Evolutionary conservation across 306 rosid species (phyloP).

Genomic region (Pterocarpus santalinus): DNA sequence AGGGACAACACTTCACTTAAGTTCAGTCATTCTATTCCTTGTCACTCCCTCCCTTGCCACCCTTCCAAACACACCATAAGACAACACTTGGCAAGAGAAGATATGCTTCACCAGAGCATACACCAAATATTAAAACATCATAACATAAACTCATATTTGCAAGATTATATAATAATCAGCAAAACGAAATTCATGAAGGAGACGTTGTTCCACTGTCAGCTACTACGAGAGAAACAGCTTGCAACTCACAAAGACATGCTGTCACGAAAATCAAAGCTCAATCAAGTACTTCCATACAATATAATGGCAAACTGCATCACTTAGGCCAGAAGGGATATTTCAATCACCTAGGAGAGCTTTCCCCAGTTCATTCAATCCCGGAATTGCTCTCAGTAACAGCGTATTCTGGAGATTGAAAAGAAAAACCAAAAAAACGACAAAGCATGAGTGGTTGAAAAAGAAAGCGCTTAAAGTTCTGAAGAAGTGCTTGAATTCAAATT

Average conservation of each 20-base stretch:
- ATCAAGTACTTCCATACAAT: not conserved
- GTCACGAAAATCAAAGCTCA: not conserved
- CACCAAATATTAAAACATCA: not conserved
- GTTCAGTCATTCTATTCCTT: no score
- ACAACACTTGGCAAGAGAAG: no score
- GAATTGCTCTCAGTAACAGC: slow-evolving; percentile 88
- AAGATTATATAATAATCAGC: not conserved
- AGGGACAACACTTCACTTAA: no score
- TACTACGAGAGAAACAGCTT: not conserved
- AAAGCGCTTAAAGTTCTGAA: not conserved
- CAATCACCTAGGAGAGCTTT: slow-evolving; percentile 76
- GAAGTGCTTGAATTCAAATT: not conserved
- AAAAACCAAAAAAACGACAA: slow-evolving; percentile 29
- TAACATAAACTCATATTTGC: not conserved
- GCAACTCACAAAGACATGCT: not conserved
- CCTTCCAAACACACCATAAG: no score
- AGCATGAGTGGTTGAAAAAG: not conserved
- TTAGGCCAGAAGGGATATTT: not conserved
- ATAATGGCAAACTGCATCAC: not conserved
- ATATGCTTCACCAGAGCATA: no score
- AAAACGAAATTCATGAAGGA: not conserved
- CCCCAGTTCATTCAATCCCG: slow-evolving; percentile 85
- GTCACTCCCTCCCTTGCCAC: no score
- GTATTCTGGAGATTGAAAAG: slow-evolving; percentile 71
- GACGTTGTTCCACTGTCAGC: not conserved